Conservation (phyloP, 2,329 filamentous ascomycete species). For the Bipolaris oryzae region DNA sequence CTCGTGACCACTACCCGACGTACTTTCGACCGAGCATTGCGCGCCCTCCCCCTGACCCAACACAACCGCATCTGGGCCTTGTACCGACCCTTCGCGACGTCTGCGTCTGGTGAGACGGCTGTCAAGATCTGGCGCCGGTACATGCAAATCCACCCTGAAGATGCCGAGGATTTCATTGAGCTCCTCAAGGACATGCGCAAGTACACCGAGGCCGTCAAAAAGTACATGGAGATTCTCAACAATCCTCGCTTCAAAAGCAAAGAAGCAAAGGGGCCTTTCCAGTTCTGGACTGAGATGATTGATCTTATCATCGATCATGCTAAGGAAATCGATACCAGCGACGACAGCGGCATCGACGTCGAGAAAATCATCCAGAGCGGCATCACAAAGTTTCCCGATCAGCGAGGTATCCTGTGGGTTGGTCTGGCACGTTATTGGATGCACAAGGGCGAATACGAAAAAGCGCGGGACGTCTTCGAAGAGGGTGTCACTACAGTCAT, state of each 20-base stretch:
- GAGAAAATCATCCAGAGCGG: slow-evolving; percentile 93
- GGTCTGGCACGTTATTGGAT: slow-evolving; percentile 97
- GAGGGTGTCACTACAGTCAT: slow-evolving; percentile 97
- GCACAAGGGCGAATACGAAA: slow-evolving; percentile 88
- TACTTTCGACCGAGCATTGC: slow-evolving; percentile 89
- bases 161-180: slow-evolving; percentile 93
- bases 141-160: slow-evolving; percentile 95
- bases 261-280: slow-evolving; percentile 91
- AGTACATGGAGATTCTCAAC: slow-evolving; percentile 91
- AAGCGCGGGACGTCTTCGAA: slow-evolving; percentile 90
- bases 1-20: slow-evolving; percentile 83
- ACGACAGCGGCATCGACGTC: slow-evolving; percentile 84
- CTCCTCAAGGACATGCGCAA: slow-evolving; percentile 79
- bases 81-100: slow-evolving; percentile 89
- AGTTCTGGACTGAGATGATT: slow-evolving; percentile 97
- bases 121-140: slow-evolving; percentile 94
- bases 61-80: slow-evolving; percentile 95
- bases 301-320: slow-evolving; percentile 92
- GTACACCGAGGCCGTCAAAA: slow-evolving; percentile 88
- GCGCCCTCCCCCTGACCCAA: slow-evolving; percentile 90
- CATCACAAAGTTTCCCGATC: slow-evolving; percentile 87
- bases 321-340: slow-evolving; percentile 78
- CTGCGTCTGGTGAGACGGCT: slow-evolving; percentile 85
- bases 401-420: slow-evolving; percentile 93
- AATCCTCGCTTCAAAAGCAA: slow-evolving; percentile 90